A percentile compares a stretch with the other conserved stretches of the same genome.
These are phyloP conservation scores for Nidularia pulvinata DNA, from an alignment of 768 basidiomycete genomes.

Conservation along the genomic window DNA sequence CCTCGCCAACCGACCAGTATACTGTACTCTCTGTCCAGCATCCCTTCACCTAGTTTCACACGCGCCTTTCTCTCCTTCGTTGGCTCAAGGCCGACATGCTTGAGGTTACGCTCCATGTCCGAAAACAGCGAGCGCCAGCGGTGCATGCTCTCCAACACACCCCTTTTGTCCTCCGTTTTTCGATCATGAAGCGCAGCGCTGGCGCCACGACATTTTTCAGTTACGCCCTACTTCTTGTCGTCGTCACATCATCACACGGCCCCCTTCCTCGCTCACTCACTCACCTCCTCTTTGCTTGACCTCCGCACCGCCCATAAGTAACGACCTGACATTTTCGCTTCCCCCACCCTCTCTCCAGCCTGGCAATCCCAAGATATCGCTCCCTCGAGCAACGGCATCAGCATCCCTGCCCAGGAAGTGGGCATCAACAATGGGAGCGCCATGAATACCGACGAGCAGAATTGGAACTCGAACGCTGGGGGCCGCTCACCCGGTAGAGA, in stretches of 20 bases:
- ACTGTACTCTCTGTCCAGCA: background rate
- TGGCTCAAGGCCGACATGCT: slow-evolving; percentile 41
- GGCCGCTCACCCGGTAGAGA: slow-evolving; percentile 41
- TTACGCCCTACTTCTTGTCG: background rate
- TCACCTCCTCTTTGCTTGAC: slow-evolving; percentile 13
- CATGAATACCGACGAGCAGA: slow-evolving; percentile 53
- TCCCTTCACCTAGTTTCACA: background rate
- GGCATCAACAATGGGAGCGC: slow-evolving; percentile 34
- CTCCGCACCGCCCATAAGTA: slow-evolving; percentile 26
- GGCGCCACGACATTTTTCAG: background rate
- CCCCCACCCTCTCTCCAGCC: slow-evolving; percentile 47
- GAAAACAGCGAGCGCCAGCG: too few relatives aligned
- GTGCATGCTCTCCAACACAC: too few relatives aligned
- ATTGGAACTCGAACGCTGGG: slow-evolving; percentile 41
- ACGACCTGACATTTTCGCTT: slow-evolving; percentile 36
- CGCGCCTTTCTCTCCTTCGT: slow-evolving; percentile 18
- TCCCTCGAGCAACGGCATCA: slow-evolving; percentile 61
- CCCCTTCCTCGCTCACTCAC: background rate
- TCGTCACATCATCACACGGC: slow-evolving; percentile 6
- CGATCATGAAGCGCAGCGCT: background rate
- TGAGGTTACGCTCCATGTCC: too few relatives aligned
- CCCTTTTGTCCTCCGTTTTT: too few relatives aligned
- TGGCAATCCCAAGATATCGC: slow-evolving; percentile 87
- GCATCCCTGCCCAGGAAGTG: slow-evolving; percentile 64
- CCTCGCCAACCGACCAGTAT: background rate